Percentiles rank a stretch among this genome's conserved stretches.
These are phyloP conservation scores for Saccharomycopsis amapae DNA, from an alignment of 805 yeast genomes.

Conservation along the genomic window DNA sequence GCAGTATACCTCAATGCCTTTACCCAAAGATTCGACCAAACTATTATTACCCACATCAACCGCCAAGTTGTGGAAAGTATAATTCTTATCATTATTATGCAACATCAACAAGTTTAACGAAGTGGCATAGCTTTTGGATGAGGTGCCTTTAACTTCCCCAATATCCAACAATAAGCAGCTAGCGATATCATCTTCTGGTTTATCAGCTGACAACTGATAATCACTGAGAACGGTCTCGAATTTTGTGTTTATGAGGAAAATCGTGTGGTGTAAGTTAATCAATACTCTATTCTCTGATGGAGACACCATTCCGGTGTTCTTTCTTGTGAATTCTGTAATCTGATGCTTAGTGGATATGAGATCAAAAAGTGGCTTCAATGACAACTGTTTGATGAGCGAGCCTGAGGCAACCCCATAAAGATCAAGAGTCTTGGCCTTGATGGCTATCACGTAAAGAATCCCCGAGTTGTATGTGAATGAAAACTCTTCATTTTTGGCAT, in stretches of 20 bases:
- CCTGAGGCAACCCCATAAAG: conserved; percentile 3
- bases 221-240: conserved; percentile 14
- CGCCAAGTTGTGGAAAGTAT: conserved; percentile 18
- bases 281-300: conserved; percentile 16
- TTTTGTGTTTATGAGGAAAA: conserved; percentile 16
- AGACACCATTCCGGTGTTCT: conserved; percentile 6
- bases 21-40: conserved; percentile 18
- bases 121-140: too few species aligned
- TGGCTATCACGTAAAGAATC: conserved; percentile 5
- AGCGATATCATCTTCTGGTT: not conserved
- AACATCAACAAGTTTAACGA: conserved; percentile 16
- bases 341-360: not conserved
- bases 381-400: not conserved
- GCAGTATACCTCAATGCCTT: conserved; percentile 15
- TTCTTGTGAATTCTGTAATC: not conserved
- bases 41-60: conserved; percentile 20
- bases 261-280: conserved; percentile 5
- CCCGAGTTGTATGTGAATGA: conserved; percentile 12
- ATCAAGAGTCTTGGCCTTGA: not conserved
- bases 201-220: conserved; percentile 4
- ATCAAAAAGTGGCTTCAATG: conserved; percentile 3
- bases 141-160: too few species aligned
- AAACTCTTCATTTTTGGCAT: too few species aligned
- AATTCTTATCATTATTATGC: conserved; percentile 12
- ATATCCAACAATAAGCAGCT: too few species aligned